Base-by-base conservation (phyloP, 2,329 filamentous ascomycete genomes). In the Ramichloridium luteum region DNA sequence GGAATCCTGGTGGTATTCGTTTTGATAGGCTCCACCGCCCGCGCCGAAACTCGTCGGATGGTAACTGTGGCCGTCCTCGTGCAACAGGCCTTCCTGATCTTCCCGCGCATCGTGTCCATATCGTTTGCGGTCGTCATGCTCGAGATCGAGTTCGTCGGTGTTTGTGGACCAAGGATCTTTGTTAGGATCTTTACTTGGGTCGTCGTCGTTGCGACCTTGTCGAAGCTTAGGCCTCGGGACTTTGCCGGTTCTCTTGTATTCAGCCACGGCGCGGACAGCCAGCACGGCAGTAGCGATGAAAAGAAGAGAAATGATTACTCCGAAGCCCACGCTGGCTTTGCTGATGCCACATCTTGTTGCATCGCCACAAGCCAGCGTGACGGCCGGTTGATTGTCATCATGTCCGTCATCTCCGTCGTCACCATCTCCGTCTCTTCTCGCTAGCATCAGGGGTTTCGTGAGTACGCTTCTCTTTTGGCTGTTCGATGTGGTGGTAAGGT, bases 201-300 rank as follows among this genome's bases (percentile, higher is more conserved):
- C n/a, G 8, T 23, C 20, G 20, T 8, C 20, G 20, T 8, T 8
- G n/a, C 20, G 20, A 23, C 20, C 20, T 8, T 23, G 8, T n/a
- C n/a, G n/a, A n/a, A n/a, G n/a, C n/a, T n/a, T n/a, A n/a, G 33
- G 31, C 11, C 33, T 41, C 14, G 70, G 70, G 34, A 72, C 59
- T 28, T 64, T 62, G 37, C 71, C 71, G 28, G 68, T 70, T 40
- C 65, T 64, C 40, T 68, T 65, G 58, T 68, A 73, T 45, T 71
- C 62, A 49, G 63, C 56, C 35, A 72, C 58, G 39, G 66, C 69
- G 47, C 67, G 64, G 46, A 68, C 56, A 17, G 68, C 71, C 39
- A 75, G 60, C 39, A 54, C 62, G 34, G 61, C 56, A 1, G 72
- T 74, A 13, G 60, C 44, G 27, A 57, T 46, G 50, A 75, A 76